Base-by-base conservation (phyloP, 2,329 filamentous ascomycete genomes). In the Colletotrichum sp. region DNA sequence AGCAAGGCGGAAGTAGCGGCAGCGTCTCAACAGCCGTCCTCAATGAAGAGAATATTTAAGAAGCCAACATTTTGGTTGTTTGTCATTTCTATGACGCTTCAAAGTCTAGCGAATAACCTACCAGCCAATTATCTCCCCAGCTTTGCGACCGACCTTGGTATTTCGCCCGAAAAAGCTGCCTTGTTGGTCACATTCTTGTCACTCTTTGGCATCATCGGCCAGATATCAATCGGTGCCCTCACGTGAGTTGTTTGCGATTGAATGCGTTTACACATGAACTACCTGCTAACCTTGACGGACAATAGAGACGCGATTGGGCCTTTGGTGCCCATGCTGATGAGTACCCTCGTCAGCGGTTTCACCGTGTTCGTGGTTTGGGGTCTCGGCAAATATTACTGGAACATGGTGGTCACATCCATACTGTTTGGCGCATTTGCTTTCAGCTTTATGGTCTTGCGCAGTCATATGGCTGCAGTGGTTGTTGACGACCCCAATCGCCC, bases 401-500 rank as follows among this genome's bases (percentile, higher is more conserved):
- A 59, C 8, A 72, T 72, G 71, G 36, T 72, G 0, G 19, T 69
- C 8, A 59, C 36, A 9, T 69, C 71, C 2, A 62, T 72, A 9
- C 22, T 72, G 1, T 72, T 72, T n/a, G 71, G 71, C 8, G 71
- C 71, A 16, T 72, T 72, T 29, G 71, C 71, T 15, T 72, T 69
- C 4, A 69, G 71, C 25, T 72, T 69, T 22, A 72, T 72, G 71
- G 71, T 72, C 2, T 15, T 72, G 1, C 64, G 70, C 13, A 72
- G 70, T 9, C 64, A 72, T 29, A 72, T 72, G 70, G 64, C 70
- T 8, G 70, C 70, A 6, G 36, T 62, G 9, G 70, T 68, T 19
- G 70, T 72, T 13, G 19, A 69, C 3, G 36, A 69, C 6, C 36
- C 36, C 16, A 27, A 25, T 8, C 36, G 36, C 11, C 55, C 55